Evolutionary conservation across 768 basidiomycete genomes (phyloP).

Genomic region (Xerocomellus chrysenteron): DNA sequence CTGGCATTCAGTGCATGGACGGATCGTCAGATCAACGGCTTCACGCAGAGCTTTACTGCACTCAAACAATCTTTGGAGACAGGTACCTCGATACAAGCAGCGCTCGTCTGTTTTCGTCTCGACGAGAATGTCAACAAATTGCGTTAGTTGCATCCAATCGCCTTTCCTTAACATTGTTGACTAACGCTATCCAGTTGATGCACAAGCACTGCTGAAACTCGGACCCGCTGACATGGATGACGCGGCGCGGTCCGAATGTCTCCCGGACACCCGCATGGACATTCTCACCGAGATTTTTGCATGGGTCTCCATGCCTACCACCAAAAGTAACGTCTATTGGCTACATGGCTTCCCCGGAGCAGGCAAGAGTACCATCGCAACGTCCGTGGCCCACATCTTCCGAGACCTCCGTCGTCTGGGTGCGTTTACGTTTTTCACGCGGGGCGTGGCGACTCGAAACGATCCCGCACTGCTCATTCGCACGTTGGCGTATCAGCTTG

Average conservation of each 20-base stretch:
- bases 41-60: conserved; percentile 20
- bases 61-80: conserved; percentile 29
- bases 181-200: conserved; percentile 7
- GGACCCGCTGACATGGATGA: conserved; percentile 32
- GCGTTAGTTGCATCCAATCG: conserved; percentile 15
- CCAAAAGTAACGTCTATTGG: conserved; percentile 30
- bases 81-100: conserved; percentile 23
- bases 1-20: conserved; percentile 18
- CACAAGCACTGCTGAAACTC: conserved; percentile 25
- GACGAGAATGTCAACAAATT: conserved; percentile 27
- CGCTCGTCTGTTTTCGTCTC: conserved; percentile 30
- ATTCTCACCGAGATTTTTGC: conserved; percentile 26
- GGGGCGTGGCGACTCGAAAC: conserved; percentile 29
- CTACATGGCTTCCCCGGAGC: conserved; percentile 36
- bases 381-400: conserved; percentile 35
- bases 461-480: conserved; percentile 32
- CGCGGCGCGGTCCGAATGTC: conserved; percentile 23
- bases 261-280: conserved; percentile 33
- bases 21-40: conserved; percentile 20
- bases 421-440: conserved; percentile 36
- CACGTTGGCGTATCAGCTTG: conserved; percentile 37
- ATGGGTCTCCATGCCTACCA: conserved; percentile 24
- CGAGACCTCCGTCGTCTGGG: conserved; percentile 35
- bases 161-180: background rate
- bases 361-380: conserved; percentile 38